Conservation (phyloP, 768 basidiomycete genomes). For the Rhizopogon roseolus region DNA sequence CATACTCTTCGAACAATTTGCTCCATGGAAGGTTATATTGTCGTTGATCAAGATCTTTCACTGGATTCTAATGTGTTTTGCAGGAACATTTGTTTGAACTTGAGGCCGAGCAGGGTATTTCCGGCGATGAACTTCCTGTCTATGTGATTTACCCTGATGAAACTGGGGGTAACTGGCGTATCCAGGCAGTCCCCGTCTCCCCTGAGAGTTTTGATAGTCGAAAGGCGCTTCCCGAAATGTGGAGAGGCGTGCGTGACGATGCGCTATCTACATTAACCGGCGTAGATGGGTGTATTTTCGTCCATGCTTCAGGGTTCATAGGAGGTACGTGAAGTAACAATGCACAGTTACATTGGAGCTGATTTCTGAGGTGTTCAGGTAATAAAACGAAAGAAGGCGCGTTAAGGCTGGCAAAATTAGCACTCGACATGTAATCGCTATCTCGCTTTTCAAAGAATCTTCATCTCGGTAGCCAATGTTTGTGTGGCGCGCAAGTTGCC, state of each 20-base stretch:
- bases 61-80: conserved; percentile 11
- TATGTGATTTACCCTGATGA: conserved; percentile 94
- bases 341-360: conserved; percentile 3
- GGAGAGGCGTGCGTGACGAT: conserved; percentile 90
- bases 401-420: conserved; percentile 68
- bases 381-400: conserved; percentile 91
- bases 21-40: conserved; percentile 78
- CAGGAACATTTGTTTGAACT: conserved; percentile 90
- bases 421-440: conserved; percentile 37
- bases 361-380: conserved; percentile 38
- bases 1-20: conserved; percentile 72
- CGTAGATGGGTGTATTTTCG: conserved; percentile 82
- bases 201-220: conserved; percentile 86
- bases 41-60: not conserved
- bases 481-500: not conserved
- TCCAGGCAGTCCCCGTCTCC: conserved; percentile 85
- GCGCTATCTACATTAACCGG: conserved; percentile 68
- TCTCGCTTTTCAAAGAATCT: not conserved
- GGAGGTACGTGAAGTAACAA: conserved; percentile 55
- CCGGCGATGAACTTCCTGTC: conserved; percentile 50
- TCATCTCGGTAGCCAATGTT: not conserved
- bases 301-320: conserved; percentile 96
- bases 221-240: conserved; percentile 87
- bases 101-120: conserved; percentile 52
- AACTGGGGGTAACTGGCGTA: conserved; percentile 68